phyloP scores from a whole-genome alignment of 1,284 basidiomycete species.

The Binderoboletus segoi region DNA sequence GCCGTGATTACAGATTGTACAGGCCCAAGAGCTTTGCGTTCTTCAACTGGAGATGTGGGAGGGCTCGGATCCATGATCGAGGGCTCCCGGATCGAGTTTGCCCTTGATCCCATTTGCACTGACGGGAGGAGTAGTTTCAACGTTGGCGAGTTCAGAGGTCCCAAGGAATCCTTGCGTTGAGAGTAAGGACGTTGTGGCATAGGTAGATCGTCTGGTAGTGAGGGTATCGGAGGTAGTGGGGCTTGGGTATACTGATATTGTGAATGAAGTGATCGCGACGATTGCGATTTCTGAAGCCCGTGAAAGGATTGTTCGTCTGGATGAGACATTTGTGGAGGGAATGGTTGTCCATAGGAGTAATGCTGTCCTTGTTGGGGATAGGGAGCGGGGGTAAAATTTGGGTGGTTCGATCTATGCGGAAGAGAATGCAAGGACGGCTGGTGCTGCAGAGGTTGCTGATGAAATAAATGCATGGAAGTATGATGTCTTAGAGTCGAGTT shows the following conservation, averaged over 20 bases:
- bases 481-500: slow-evolving; percentile 23
- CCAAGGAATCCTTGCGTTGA: slow-evolving; percentile 24
- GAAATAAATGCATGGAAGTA: slow-evolving; percentile 30
- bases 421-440: slow-evolving; percentile 37
- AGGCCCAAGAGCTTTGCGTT: slow-evolving; percentile 60
- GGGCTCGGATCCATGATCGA: slow-evolving; percentile 74
- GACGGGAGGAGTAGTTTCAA: slow-evolving; percentile 65
- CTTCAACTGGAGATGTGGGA: slow-evolving; percentile 72
- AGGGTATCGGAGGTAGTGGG: slow-evolving; percentile 51
- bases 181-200: slow-evolving; percentile 34
- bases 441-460: slow-evolving; percentile 26
- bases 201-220: slow-evolving; percentile 42
- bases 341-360: slow-evolving; percentile 10
- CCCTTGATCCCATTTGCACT: slow-evolving; percentile 53
- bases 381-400: slow-evolving; percentile 5
- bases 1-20: slow-evolving; percentile 77
- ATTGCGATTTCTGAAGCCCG: slow-evolving; percentile 58
- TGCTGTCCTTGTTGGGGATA: slow-evolving; percentile 7
- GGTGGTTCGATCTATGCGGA: slow-evolving; percentile 12
- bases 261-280: slow-evolving; percentile 59
- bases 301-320: slow-evolving; percentile 36
- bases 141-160: slow-evolving; percentile 45
- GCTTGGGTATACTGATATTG: slow-evolving; percentile 48
- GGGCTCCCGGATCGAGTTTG: slow-evolving; percentile 50
- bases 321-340: slow-evolving; percentile 11